Base-by-base conservation (phyloP, 345 rosid species). In the Aquilaria malaccensis region DNA sequence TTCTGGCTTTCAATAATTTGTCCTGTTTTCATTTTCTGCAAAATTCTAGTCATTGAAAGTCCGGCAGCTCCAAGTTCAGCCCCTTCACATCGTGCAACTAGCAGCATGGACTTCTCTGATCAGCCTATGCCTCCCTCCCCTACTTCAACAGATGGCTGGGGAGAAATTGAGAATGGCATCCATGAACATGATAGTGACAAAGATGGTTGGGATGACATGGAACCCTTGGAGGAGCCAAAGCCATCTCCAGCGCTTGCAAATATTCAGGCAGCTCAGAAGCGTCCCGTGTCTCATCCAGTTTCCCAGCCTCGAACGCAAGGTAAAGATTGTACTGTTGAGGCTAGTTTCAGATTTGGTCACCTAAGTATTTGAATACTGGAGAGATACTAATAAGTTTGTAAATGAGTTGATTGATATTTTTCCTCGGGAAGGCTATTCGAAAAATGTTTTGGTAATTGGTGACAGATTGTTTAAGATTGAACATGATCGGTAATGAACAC, bases 61-160 rank as follows among this genome's bases (percentile, higher is more conserved):
- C 43, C 43, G 7, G 43, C 43, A 4, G 67, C 83, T 58, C 81
- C 83, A 47, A 79, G 75, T 72, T 75, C 70, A 55, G 72, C 84
- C 14, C 81, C 87, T 49, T 73, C 74, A 13, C 76, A 45, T 55
- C 72, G 62, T 69, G 75, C 70, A 60, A 85, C 81, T 81, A 84
- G 91, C 12, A 72, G 80, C 84, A 73, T 76, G 7, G 97, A 88
- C 79, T 74, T 86, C 55, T 75, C 84, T 7, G 93, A 94, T 71
- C 91, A 71, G 72, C 93, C 93, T 0, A 77, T 74, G 56, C 95
- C 93, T 50, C 72, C 56, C 31, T 94, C 97, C 46, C 99, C 99
- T 29, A 78, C 97, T 60, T 94, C 97, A 72, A 86, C 96, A 1
- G 97, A 94, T 73, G 99, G 99, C 37, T 94, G 99, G 99, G 99